Percentiles rank a stretch among this genome's conserved stretches.
phyloP scores from a whole-genome alignment of 306 rosid genomes.

The Vicia faba region DNA sequence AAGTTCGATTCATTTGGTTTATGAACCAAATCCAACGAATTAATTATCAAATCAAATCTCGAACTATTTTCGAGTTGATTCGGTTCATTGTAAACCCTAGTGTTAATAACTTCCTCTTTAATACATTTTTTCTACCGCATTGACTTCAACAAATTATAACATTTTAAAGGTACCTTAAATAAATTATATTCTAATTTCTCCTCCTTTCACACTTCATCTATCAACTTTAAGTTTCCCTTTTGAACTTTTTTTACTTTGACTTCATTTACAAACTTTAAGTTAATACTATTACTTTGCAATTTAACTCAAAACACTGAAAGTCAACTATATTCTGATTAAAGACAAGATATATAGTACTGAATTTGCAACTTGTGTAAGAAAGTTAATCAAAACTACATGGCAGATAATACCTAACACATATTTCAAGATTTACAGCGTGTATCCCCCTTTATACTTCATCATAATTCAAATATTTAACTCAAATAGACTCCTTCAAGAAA shows the following conservation, averaged over 20 bases:
- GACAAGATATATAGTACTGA: not conserved
- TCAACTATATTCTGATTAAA: not conserved
- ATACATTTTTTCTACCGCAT: no score
- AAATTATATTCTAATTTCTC: not conserved
- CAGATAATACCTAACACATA: not conserved
- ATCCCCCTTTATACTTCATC: conserved; percentile 1
- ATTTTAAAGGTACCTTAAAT: not conserved
- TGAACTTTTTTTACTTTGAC: conserved; percentile 1
- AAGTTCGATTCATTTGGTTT: no score
- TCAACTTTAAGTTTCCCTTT: not conserved
- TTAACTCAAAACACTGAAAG: conserved; percentile 26
- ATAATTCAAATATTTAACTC: conserved; percentile 32
- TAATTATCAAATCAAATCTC: no score
- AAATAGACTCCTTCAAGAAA: conserved; percentile 23
- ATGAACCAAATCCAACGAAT: no score
- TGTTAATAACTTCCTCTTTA: no score
- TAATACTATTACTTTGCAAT: not conserved
- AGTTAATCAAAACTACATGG: not conserved
- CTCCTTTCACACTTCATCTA: not conserved
- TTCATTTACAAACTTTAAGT: conserved; percentile 23
- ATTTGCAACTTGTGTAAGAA: conserved; percentile 19
- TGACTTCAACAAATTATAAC: no score
- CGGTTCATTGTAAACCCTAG: no score
- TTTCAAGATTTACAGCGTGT: conserved; percentile 29
- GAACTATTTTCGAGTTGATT: no score